Evolutionary conservation across 805 yeast species (phyloP), one percentile per base, ranked within the genome.

Genomic region (Wickerhamomyces bisporus): DNA sequence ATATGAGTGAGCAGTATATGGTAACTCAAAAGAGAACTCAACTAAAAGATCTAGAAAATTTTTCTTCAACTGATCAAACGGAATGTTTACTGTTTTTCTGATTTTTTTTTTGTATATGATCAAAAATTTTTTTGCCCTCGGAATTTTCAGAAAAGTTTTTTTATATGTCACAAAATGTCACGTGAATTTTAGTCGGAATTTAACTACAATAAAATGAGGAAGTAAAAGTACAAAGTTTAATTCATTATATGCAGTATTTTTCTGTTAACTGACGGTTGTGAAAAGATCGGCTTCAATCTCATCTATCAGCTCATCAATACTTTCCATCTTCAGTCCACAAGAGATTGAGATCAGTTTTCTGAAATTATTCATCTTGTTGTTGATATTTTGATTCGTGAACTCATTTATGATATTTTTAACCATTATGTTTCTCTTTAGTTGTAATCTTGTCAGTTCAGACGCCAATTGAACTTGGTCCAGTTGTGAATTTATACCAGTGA

Each of bases 251-350:
- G n/a, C 24, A 21, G 7, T 21, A 10, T 21, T 10, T 18, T 5
- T 24, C 31, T 5, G 42, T 35, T 19, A 21, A 10, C 10, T 7
- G 10, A 42, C 52, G 1, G 52, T 49, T 6, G 52, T 52, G 20
- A 52, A 34, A 9, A 66, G 43, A 40, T 65, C 71, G 19, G 59
- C 57, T 41, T 66, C 87, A 30, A 91, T 84, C 16, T 91, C 96
- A 47, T 85, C 91, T 35, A 91, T 68, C 41, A 87, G 69, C 23
- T 85, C 82, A 48, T 82, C 86, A 41, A 91, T 81, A 43, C 84
- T 93, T 42, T 86, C 94, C 16, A 80, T 71, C 35, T 79, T 76
- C 38, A 87, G 70, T 3, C 86, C 95, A 56, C 94, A 84, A 34
- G 86, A 75, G 33, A 79, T 64, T 18, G 91, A 75, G 30, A 93